Percentiles rank a stretch among this genome's conserved stretches.
Conservation (phyloP, 1,284 basidiomycete genomes). For the Caloboletus inedulis region DNA sequence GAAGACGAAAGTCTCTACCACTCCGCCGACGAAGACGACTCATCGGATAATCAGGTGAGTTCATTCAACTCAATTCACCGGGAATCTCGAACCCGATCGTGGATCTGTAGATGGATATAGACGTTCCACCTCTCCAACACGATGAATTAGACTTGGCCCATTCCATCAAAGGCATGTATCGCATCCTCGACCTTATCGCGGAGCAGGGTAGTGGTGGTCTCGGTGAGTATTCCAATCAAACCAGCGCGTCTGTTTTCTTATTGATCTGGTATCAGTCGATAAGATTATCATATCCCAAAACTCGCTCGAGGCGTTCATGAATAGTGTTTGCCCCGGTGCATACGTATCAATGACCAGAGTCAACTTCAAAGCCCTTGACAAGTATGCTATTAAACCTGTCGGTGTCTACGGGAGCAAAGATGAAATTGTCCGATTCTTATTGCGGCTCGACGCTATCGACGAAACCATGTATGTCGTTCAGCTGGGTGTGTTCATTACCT, state of each 20-base stretch:
- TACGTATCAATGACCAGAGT: constrained; percentile 49
- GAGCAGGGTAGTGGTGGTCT: constrained; percentile 51
- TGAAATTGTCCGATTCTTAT: constrained; percentile 46
- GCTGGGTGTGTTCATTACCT: rapidly evolving
- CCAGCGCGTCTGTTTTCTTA: background rate
- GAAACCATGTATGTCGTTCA: constrained; percentile 34
- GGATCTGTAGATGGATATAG: constrained; percentile 23
- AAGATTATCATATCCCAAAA: constrained; percentile 56
- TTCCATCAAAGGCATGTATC: constrained; percentile 43
- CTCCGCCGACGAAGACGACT: constrained; percentile 14
- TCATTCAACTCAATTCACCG: background rate
- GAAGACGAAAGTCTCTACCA: constrained; percentile 19
- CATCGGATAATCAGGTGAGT: constrained; percentile 14
- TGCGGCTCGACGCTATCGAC: constrained; percentile 35
- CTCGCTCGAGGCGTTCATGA: constrained; percentile 43
- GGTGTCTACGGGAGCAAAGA: constrained; percentile 56
- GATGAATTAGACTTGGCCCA: constrained; percentile 28
- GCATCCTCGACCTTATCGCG: constrained; percentile 50
- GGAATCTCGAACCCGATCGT: background rate
- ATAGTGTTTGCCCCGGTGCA: constrained; percentile 43
- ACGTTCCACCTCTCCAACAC: background rate
- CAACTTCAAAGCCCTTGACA: constrained; percentile 49
- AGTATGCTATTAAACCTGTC: constrained; percentile 42
- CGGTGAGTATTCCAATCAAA: constrained; percentile 32
- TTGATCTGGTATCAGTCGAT: constrained; percentile 38